Evolutionary conservation across 148 eudicot genomes (phyloP), one percentile per base, ranked within the genome.

Genomic region (Selenicereus undatus): DNA sequence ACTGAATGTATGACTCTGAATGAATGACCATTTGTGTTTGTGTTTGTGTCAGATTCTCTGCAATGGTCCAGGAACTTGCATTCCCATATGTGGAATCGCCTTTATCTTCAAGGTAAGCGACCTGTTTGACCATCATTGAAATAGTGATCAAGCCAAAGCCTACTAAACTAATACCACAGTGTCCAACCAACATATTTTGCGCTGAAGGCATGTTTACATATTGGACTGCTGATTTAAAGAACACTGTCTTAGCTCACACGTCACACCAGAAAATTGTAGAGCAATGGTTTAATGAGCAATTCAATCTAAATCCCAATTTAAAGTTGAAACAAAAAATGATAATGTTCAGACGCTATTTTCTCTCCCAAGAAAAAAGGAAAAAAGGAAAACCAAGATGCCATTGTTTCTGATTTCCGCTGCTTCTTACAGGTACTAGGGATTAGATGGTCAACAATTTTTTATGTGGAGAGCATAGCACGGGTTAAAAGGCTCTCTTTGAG

Each of bases 31-130:
- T 36, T 56, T 71, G 30, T 27, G 3, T 42, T 72, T 1, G 64
- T 82, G 20, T 45, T 62, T 56, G 72, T 68, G 45, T 43, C 87
- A 94, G 98, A 90, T 93, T 83, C 88, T 95, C 76, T 95, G 97
- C 88, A 95, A 95, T 83, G 98, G 97, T 60, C 97, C 97, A 72
- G 97, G 97, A 74, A 95, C 98, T 73, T 95, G 98, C 84, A 81
- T 95, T 81, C 98, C 98, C 14, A 80, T 95, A 17, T 95, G 97
- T 74, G 87, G 78, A 76, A 93, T 93, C 73, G 92, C 97, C 22
- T 93, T 90, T 68, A 3, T 89, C 81, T 95, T 95, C 78, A 95
- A 95, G 98, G 98, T 93, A 62, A 65, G 86, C 64, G 56, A 35
- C 78, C 56, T 56, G 39, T 24, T 22, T 24, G n/a, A 48, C 52